Percentiles rank a stretch among this genome's conserved stretches.
Evolutionary conservation across 768 basidiomycete genomes (phyloP).

Genomic region (Floccularia luteovirens): DNA sequence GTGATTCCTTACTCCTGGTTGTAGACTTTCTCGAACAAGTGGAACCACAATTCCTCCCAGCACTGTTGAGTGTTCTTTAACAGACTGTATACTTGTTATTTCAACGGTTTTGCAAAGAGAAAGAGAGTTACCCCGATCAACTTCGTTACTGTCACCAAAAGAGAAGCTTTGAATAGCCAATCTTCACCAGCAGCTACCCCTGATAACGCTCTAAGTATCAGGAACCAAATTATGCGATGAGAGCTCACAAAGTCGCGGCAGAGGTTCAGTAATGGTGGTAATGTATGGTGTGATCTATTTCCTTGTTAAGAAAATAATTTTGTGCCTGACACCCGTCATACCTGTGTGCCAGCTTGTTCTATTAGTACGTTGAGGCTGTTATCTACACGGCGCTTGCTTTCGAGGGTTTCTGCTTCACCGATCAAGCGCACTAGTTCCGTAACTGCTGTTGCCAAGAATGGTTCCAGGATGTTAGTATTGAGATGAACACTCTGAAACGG

Average conservation of each 20-base stretch:
- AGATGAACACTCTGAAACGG: constrained; percentile 53
- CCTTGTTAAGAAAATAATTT: constrained; percentile 1
- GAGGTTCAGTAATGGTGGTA: constrained; percentile 47
- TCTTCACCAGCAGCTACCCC: constrained; percentile 66
- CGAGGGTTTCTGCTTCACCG: constrained; percentile 65
- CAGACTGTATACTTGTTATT: constrained; percentile 39
- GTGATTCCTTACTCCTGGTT: constrained; percentile 36
- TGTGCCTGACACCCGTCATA: constrained; percentile 11
- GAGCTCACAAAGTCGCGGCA: constrained; percentile 68
- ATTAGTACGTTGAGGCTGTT: constrained; percentile 64
- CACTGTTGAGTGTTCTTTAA: constrained; percentile 50
- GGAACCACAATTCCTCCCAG: constrained; percentile 52
- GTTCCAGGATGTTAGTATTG: constrained; percentile 53
- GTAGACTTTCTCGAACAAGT: constrained; percentile 57
- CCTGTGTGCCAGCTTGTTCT: constrained; percentile 38
- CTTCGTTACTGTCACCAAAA: constrained; percentile 65
- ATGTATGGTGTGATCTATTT: constrained; percentile 64
- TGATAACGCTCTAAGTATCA: constrained; percentile 17
- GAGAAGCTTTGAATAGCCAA: constrained; percentile 61
- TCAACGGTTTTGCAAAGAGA: not conserved
- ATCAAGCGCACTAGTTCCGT: constrained; percentile 64
- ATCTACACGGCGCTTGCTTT: constrained; percentile 72
- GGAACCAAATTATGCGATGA: not conserved
- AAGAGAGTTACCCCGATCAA: constrained; percentile 53
- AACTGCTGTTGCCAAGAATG: constrained; percentile 55